Percentiles rank a stretch among this genome's conserved stretches.
These are phyloP conservation scores for Clavispora santaluciae DNA, from an alignment of 805 yeast genomes.

Conservation along the genomic window DNA sequence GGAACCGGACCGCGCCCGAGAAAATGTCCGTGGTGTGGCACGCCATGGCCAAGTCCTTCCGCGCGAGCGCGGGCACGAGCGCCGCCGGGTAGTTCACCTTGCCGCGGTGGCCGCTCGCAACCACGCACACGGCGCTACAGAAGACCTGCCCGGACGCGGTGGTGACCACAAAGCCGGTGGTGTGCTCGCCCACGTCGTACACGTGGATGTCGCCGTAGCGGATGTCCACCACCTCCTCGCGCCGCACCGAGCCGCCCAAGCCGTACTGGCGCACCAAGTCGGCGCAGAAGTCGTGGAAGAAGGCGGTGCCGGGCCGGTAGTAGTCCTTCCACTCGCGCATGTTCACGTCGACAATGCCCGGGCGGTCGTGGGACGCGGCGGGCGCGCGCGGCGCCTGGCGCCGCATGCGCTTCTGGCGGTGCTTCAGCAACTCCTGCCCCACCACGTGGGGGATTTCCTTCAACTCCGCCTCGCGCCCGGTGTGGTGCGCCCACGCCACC, in stretches of 20 bases:
- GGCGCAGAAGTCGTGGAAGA: constrained; percentile 37
- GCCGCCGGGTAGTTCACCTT: constrained; percentile 27
- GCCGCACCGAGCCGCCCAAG: constrained; percentile 22
- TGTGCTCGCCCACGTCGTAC: constrained; percentile 18
- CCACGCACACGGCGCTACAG: constrained; percentile 31
- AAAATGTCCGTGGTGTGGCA: constrained; percentile 38
- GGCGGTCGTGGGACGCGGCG: constrained; percentile 22
- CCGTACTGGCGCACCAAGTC: constrained; percentile 30
- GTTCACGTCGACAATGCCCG: constrained; percentile 38
- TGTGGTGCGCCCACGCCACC: constrained; percentile 34
- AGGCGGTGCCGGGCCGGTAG: constrained; percentile 37
- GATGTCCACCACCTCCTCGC: constrained; percentile 32
- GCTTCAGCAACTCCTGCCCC: constrained; percentile 42
- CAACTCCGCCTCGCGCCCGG: constrained; percentile 30
- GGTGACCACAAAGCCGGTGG: constrained; percentile 29
- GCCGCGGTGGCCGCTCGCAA: constrained; percentile 35
- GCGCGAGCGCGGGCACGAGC: constrained; percentile 8
- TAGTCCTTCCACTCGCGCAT: constrained; percentile 43
- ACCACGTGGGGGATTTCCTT: constrained; percentile 41
- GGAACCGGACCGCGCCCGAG: constrained; percentile 18
- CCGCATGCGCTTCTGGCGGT: constrained; percentile 29
- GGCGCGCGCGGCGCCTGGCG: constrained; percentile 17
- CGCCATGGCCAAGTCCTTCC: constrained; percentile 15
- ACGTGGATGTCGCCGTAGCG: constrained; percentile 23
- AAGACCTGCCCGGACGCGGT: constrained; percentile 27